Base-by-base conservation (phyloP, 805 yeast genomes). In the Ogataea nonfermentans region DNA sequence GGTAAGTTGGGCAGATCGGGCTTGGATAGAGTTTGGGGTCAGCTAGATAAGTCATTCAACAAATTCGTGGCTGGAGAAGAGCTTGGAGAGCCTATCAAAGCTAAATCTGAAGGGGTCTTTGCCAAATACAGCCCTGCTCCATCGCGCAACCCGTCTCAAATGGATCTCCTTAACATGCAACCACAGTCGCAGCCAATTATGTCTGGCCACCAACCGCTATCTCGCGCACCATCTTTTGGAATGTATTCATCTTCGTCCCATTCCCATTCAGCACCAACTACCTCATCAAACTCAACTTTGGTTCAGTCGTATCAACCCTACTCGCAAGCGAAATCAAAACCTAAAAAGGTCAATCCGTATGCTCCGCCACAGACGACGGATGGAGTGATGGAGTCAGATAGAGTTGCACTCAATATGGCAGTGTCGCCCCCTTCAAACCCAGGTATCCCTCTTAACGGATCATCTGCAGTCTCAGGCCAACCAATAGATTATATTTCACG, bases 21-120 rank as follows among this genome's bases (percentile, higher is more conserved):
- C 15, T 29, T 59, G 14, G 95, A 89, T 51, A 83, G 78, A 56
- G 81, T 88, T 38, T 87, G 95, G 95, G 91, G 93, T 9, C 90
- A 84, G 29, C 62, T 87, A 31, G 95, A 87, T 59, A 87, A 87
- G 57, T 77, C 85, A 4, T 78, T 84, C 55, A 81, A 76, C 56
- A 81, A 79, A 57, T 79, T 82, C 60, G 89, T 91, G 42, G 82
- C 95, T 27, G 97, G 96, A 1, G 97, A 91, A 33, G 95, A 84
- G 24, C 67, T 69, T 19, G 52, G 65, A 0, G 61, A 64, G 6
- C 51, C 16, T 19, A 56, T 59, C 10, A 52, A 61, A 5, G 47
- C 52, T 2, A 63, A 63, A 17, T 70, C 70, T 2, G 71, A 67
- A 26, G 84, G 83, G 9, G 78, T 80, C 0, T 83, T 84, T 60